Evolutionary conservation across 148 eudicot species (phyloP), one percentile per base, ranked within the genome.

Genomic region (Linanthus parryae): DNA sequence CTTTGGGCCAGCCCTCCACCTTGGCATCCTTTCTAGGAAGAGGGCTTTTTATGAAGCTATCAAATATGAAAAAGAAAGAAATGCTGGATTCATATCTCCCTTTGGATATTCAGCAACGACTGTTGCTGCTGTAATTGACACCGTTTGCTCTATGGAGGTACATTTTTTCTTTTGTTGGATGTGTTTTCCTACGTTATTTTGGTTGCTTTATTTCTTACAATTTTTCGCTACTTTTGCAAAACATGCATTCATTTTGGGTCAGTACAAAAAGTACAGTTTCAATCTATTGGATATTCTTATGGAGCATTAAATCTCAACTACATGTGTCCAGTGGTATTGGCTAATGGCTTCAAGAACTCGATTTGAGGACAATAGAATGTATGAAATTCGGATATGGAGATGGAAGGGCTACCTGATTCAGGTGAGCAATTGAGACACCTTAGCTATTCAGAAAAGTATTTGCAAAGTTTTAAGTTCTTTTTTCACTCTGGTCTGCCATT

Each of bases 401-500:
- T 91, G 98, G 98, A 86, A 79, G 28, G 88, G 91, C 35, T 70
- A 74, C 75, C 65, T 86, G 48, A 68, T 91, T 64, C 89, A 91
- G 87, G 98, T 83, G 49, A 70, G 67, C 58, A 19, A 18, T 41
- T 65, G 31, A 30, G 29, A 48, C 48, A 22, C 21, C 26, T 25
- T 29, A 12, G 29, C 43, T 33, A 50, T 30, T 20, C 16, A 29
- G 23, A 43, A 8, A 43, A 42, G 8, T 24, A 22, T 38, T 40
- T 57, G 30, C 20, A 15, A 47, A 50, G 22, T 20, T 39, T 21
- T n/a, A n/a, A n/a, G n/a, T n/a, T 8, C 17, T 19, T 36, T 55
- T 2, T 45, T 37, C 59, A 20, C 33, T 56, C 13, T 67, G 39
- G 38, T 38, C 16, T 59, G n/a, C 34, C 2, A 19, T 9, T 23